Conservation (phyloP, 768 basidiomycete species). For the Cubamyces sp. region DNA sequence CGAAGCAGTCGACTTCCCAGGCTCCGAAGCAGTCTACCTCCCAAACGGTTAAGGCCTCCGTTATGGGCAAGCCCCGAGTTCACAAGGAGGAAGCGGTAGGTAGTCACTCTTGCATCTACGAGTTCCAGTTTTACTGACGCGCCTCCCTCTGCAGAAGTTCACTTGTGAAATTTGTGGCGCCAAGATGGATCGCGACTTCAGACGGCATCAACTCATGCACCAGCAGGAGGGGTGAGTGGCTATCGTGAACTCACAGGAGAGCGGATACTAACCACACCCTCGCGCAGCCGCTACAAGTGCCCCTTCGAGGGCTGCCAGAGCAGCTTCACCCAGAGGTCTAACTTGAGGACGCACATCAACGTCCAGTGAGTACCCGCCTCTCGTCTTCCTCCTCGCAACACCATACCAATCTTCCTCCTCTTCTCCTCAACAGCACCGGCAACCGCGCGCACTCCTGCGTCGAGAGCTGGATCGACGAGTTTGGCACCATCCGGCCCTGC, state of each 20-base stretch:
- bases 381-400: background rate
- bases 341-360: conserved; percentile 9
- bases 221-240: background rate
- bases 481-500: background rate
- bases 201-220: background rate
- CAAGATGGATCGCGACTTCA: background rate
- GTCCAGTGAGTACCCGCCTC: conserved; percentile 8
- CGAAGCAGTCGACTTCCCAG: background rate
- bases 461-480: conserved; percentile 3
- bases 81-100: too few relatives aligned
- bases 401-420: background rate
- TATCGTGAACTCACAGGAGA: too few relatives aligned
- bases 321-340: background rate
- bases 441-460: background rate
- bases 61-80: too few relatives aligned
- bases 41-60: too few relatives aligned
- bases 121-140: background rate
- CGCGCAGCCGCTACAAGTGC: conserved; percentile 1
- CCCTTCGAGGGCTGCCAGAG: background rate
- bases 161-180: background rate
- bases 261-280: background rate
- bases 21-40: background rate
- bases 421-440: background rate
- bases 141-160: background rate
- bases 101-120: too few relatives aligned